These are phyloP conservation scores for Rhododendron ovatum DNA, from an alignment of 148 eudicot genomes.

Conservation along the genomic window DNA sequence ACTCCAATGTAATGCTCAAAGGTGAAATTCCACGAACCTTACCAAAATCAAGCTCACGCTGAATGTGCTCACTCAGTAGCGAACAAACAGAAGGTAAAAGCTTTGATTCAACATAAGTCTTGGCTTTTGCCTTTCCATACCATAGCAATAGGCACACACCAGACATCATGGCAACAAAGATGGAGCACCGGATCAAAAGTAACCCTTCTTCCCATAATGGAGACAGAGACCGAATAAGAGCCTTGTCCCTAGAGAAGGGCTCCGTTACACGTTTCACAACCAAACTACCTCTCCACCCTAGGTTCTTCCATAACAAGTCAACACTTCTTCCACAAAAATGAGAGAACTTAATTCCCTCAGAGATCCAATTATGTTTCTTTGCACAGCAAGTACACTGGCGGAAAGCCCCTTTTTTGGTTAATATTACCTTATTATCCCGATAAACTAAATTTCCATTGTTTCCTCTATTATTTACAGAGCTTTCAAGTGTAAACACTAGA, in stretches of 20 bases:
- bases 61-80: conserved; percentile 63
- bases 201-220: conserved; percentile 92
- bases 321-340: conserved; percentile 69
- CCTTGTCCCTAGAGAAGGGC: conserved; percentile 50
- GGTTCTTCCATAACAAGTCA: conserved; percentile 52
- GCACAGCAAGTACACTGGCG: conserved; percentile 49
- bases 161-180: conserved; percentile 74
- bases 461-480: conserved; percentile 32
- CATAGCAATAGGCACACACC: conserved; percentile 81
- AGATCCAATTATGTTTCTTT: conserved; percentile 54
- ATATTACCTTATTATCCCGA: conserved; percentile 23
- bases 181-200: conserved; percentile 69
- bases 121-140: conserved; percentile 83
- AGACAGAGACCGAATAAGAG: conserved; percentile 44
- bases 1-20: conserved; percentile 88
- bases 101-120: conserved; percentile 65
- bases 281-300: conserved; percentile 49
- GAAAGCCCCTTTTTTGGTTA: conserved; percentile 23
- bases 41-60: conserved; percentile 86
- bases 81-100: conserved; percentile 86
- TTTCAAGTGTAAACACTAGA: conserved; percentile 50
- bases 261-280: conserved; percentile 60
- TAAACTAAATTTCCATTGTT: conserved; percentile 26
- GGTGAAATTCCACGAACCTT: conserved; percentile 82
- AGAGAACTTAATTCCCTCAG: conserved; percentile 67